These are phyloP conservation scores for Royoungia palumana DNA, from an alignment of 768 basidiomycete species.

Conservation along the genomic window DNA sequence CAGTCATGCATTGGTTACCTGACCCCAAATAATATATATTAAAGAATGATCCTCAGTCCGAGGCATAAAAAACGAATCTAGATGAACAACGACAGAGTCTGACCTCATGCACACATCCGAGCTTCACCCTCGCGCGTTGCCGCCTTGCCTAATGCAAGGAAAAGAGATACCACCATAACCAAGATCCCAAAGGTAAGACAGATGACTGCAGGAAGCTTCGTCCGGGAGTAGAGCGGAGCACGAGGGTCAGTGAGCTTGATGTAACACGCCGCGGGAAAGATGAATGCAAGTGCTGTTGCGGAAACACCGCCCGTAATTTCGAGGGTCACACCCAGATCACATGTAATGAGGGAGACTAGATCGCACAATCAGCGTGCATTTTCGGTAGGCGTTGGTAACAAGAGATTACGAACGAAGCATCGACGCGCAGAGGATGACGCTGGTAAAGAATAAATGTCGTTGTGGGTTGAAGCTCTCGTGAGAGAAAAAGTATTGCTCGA, in stretches of 20 bases:
- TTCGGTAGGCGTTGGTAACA: background rate
- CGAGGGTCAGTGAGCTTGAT: constrained; percentile 61
- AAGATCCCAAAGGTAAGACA: constrained; percentile 73
- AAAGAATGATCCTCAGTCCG: constrained; percentile 1
- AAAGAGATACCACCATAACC: constrained; percentile 76
- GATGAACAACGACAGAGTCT: constrained; percentile 22
- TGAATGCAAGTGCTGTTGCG: constrained; percentile 88
- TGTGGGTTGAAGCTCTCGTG: constrained; percentile 78
- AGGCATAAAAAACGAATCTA: background rate
- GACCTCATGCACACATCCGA: constrained; percentile 64
- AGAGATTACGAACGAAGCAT: constrained; percentile 63
- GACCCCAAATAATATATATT: too few species aligned
- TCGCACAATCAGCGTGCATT: background rate
- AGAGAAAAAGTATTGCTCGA: constrained; percentile 95
- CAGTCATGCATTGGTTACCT: too few species aligned
- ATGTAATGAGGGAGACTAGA: constrained; percentile 85
- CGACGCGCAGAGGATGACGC: constrained; percentile 72
- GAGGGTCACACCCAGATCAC: constrained; percentile 96
- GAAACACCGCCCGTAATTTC: constrained; percentile 98
- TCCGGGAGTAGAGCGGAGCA: constrained; percentile 62
- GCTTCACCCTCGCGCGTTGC: constrained; percentile 71
- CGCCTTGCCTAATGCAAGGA: constrained; percentile 71
- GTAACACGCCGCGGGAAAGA: constrained; percentile 88
- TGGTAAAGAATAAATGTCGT: constrained; percentile 90
- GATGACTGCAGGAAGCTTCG: constrained; percentile 69